These are phyloP conservation scores for Candida schatavii DNA, from an alignment of 805 yeast genomes.

Conservation along the genomic window DNA sequence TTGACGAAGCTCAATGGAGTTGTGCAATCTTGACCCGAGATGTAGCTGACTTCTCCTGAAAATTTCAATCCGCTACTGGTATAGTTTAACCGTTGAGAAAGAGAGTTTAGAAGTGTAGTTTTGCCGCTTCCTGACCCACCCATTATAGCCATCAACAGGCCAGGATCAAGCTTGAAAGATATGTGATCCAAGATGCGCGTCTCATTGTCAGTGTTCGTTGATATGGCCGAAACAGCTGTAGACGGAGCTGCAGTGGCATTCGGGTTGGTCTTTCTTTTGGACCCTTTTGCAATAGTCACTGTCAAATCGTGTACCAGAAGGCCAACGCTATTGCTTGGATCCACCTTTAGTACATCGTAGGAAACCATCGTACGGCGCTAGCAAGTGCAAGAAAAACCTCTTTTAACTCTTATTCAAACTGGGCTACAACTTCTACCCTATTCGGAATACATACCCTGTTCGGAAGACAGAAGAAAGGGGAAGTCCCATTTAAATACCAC, in stretches of 20 bases:
- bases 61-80: slow-evolving; percentile 39
- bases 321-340: neutral
- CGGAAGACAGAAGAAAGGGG: too few relatives aligned
- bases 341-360: neutral
- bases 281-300: slow-evolving; percentile 1
- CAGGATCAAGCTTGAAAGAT: slow-evolving; percentile 57
- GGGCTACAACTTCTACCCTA: too few relatives aligned
- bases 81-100: slow-evolving; percentile 50
- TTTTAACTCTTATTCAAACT: too few relatives aligned
- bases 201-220: too few relatives aligned
- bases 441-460: too few relatives aligned
- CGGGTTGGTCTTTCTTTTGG: neutral
- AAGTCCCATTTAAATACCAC: too few relatives aligned
- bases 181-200: slow-evolving; percentile 37
- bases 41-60: slow-evolving; percentile 41
- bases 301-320: slow-evolving; percentile 2
- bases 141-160: slow-evolving; percentile 71
- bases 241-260: slow-evolving; percentile 6
- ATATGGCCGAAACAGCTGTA: neutral
- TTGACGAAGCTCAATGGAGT: slow-evolving; percentile 11
- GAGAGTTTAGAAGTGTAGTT: slow-evolving; percentile 69
- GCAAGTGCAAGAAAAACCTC: neutral
- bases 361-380: slow-evolving; percentile 3
- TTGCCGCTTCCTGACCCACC: slow-evolving; percentile 91
- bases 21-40: slow-evolving; percentile 4